Base-by-base conservation (phyloP, 2,329 filamentous ascomycete genomes). In the Alternaria postmessia region DNA sequence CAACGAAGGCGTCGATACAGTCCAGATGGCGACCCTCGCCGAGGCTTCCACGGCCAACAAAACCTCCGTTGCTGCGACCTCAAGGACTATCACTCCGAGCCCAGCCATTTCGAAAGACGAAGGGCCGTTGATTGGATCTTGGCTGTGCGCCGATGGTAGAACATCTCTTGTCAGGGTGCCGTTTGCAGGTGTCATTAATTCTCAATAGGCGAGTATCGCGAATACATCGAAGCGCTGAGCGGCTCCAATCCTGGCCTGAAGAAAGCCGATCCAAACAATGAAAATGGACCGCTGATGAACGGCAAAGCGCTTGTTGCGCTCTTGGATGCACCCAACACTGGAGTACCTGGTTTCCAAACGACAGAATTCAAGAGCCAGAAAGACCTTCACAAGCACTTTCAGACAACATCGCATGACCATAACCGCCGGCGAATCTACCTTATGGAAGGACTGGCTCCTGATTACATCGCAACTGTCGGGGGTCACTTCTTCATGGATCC, bases 401-500 rank as follows among this genome's bases (percentile, higher is more conserved):
- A 59, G 12, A 26, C 22, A 2, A 53, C 61, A 1, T 28, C 39
- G 6, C 52, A 55, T 32, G 39, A 65, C 3, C 66, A 70, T 36
- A 54, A 61, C 7, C 58, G 52, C 5, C 61, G 70, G 53, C 61
- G 74, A 3, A 72, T 77, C 5, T 77, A 76, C 26, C 62, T 77
- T 14, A 73, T 77, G 72, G 75, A 77, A 57, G 74, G 75, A 0
- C 51, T 76, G 5, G 73, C 70, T 1, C 67, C 64, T n/a, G 73
- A 75, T 22, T 76, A 66, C 49, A 61, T 76, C 3, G 61, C 72
- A 7, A 55, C 67, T 2, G 58, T 76, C 7, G 75, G 75, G 11
- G 70, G 65, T 2, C 71, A 73, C 44, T 76, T 77, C 47, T 75
- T 68, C 56, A 77, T 77, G 74, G 67, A 77, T 9, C 75, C 75